phyloP scores from a whole-genome alignment of 1,139 yeast species.

The Suhomyces kunorum region DNA sequence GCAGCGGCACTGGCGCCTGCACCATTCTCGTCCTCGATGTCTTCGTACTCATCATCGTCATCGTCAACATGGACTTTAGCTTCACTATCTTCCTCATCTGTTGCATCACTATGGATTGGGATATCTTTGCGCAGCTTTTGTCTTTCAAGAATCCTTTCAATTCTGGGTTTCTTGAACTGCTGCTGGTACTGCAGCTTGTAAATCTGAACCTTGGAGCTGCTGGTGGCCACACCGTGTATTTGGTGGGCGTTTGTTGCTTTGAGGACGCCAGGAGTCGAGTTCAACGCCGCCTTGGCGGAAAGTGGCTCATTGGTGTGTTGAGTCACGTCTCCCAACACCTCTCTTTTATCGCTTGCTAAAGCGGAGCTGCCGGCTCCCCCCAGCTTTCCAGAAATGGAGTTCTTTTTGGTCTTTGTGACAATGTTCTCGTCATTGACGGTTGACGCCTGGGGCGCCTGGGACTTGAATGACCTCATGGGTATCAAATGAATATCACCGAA shows the following conservation, averaged over 20 bases:
- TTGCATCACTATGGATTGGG: conserved; percentile 13
- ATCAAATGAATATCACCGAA: conserved; percentile 4
- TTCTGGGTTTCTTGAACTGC: conserved; percentile 27
- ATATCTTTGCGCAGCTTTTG: conserved; percentile 10
- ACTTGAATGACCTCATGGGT: conserved; percentile 13
- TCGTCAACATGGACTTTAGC: conserved; percentile 5
- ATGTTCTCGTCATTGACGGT: conserved; percentile 13
- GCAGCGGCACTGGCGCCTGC: conserved; percentile 13
- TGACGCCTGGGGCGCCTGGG: conserved; percentile 8
- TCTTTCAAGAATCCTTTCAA: conserved; percentile 19
- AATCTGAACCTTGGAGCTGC: conserved; percentile 23
- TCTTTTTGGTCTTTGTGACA: conserved; percentile 8
- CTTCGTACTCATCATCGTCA: conserved; percentile 8
- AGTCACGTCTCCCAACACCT: conserved; percentile 36
- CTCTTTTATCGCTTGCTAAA: conserved; percentile 19
- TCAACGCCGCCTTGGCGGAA: conserved; percentile 1
- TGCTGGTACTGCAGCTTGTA: conserved; percentile 23
- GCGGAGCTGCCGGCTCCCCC: neutral
- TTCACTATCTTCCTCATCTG: conserved; percentile 17
- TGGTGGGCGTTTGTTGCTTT: conserved; percentile 6
- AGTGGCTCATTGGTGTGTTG: conserved; percentile 18
- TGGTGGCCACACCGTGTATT: conserved; percentile 15
- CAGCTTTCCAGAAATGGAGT: conserved; percentile 3
- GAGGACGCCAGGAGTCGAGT: conserved; percentile 2
- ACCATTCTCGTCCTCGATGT: conserved; percentile 9